These are phyloP conservation scores for Russula olivacea DNA, from an alignment of 768 basidiomycete species.

Conservation along the genomic window DNA sequence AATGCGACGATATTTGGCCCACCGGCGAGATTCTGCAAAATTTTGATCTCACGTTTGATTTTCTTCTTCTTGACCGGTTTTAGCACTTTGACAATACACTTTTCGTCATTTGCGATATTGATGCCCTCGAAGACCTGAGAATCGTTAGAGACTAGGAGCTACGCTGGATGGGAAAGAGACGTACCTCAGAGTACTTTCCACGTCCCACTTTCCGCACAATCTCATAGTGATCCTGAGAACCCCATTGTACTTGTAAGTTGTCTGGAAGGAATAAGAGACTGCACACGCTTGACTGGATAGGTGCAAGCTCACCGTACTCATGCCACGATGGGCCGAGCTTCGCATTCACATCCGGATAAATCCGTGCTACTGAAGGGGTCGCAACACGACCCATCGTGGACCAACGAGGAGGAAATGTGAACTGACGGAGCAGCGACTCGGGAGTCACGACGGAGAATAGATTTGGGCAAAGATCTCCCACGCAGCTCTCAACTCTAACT, in stretches of 20 bases:
- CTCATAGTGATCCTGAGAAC: slow-evolving; percentile 95
- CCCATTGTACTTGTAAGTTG: slow-evolving; percentile 97
- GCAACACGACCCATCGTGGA: slow-evolving; percentile 60
- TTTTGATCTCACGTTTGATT: slow-evolving; percentile 98
- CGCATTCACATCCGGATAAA: slow-evolving; percentile 85
- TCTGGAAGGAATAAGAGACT: slow-evolving; percentile 42
- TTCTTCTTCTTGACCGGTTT: slow-evolving; percentile 99
- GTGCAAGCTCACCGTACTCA: slow-evolving; percentile 71
- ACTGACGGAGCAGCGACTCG: slow-evolving; percentile 1
- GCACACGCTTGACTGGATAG: not conserved
- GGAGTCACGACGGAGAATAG: slow-evolving; percentile 2
- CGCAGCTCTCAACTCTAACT: not conserved
- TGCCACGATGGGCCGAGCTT: slow-evolving; percentile 88
- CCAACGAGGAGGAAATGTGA: slow-evolving; percentile 11
- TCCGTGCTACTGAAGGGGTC: slow-evolving; percentile 74
- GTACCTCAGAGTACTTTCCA: slow-evolving; percentile 92
- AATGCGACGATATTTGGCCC: slow-evolving; percentile 93
- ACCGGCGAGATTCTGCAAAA: slow-evolving; percentile 91
- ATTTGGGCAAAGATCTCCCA: slow-evolving; percentile 13
- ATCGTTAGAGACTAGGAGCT: not conserved
- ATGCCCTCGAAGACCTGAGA: slow-evolving; percentile 86
- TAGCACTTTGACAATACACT: slow-evolving; percentile 97
- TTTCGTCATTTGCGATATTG: slow-evolving; percentile 84
- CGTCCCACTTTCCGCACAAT: slow-evolving; percentile 94
- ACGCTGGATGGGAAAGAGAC: slow-evolving; percentile 24